phyloP scores from a whole-genome alignment of 2,329 filamentous ascomycete genomes.

The Ascochyta fabae region DNA sequence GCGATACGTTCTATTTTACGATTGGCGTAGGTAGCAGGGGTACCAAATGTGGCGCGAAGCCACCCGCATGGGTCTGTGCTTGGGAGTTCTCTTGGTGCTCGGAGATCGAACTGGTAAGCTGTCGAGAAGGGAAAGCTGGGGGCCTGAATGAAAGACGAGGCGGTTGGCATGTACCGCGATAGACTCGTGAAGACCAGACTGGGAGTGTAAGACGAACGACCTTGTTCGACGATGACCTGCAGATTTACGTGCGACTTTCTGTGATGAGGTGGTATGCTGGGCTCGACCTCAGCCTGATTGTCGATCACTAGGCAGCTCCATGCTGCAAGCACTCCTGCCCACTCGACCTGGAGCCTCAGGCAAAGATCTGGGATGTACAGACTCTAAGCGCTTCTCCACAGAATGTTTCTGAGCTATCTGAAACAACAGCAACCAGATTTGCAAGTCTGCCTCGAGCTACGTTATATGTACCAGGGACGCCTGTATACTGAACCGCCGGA shows the following conservation, averaged over 20 bases:
- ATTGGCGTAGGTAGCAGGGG: slow-evolving; percentile 12
- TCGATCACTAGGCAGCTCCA: slow-evolving; percentile 10
- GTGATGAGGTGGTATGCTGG: not conserved
- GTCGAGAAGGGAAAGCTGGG: not conserved
- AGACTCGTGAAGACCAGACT: not conserved
- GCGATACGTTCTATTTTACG: slow-evolving; percentile 11
- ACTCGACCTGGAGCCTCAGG: not conserved
- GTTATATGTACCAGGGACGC: not conserved
- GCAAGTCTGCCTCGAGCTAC: slow-evolving; percentile 1
- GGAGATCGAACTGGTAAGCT: slow-evolving; percentile 1
- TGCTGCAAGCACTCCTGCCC: not conserved
- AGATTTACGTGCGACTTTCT: not conserved
- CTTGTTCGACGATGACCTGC: not conserved
- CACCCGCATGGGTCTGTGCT: slow-evolving; percentile 7
- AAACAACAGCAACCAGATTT: not conserved
- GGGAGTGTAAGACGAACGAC: not conserved
- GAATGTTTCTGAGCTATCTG: not conserved
- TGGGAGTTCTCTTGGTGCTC: not conserved
- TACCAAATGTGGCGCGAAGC: slow-evolving; percentile 1
- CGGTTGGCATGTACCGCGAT: not conserved
- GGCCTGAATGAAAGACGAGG: not conserved
- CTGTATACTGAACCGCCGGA: not conserved
- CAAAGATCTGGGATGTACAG: not conserved
- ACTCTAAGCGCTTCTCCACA: not conserved
- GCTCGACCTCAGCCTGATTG: not conserved